Conservation (phyloP, 352 stramenopile species). For the Pythium insidiosum region DNA sequence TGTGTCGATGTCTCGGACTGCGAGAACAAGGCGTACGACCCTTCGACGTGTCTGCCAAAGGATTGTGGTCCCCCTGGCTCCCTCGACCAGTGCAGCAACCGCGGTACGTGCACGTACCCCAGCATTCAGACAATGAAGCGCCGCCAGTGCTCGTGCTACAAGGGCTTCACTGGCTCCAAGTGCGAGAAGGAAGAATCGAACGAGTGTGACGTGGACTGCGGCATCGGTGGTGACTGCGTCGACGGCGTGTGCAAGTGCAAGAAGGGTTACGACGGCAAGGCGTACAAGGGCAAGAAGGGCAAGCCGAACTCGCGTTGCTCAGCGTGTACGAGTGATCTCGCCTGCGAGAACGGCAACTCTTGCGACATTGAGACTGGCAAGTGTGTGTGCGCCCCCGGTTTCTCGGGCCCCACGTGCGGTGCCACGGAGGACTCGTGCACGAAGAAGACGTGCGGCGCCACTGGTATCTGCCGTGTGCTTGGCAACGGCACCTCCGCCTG, state of each 20-base stretch:
- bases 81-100: constrained; percentile 24
- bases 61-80: constrained; percentile 21
- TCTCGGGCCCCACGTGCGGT: constrained; percentile 31
- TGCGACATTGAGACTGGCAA: constrained; percentile 24
- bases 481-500: constrained; percentile 18
- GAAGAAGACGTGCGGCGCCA: constrained; percentile 17
- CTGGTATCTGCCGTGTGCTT: constrained; percentile 16
- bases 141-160: constrained; percentile 25
- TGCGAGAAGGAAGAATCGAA: constrained; percentile 33
- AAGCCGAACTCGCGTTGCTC: constrained; percentile 32
- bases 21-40: constrained; percentile 26
- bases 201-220: constrained; percentile 49
- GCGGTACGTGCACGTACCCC: constrained; percentile 35
- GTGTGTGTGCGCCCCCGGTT: constrained; percentile 32
- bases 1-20: too few species aligned
- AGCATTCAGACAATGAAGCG: constrained; percentile 21
- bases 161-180: constrained; percentile 28
- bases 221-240: constrained; percentile 33
- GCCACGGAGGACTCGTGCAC: constrained; percentile 30
- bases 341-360: constrained; percentile 26
- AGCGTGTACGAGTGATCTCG: constrained; percentile 27
- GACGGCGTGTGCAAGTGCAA: constrained; percentile 34
- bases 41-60: constrained; percentile 21
- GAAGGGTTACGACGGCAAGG: constrained; percentile 30
- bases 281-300: constrained; percentile 35